phyloP scores from a whole-genome alignment of 2,329 filamentous ascomycete species.

The Dactylellina haptotyla region DNA sequence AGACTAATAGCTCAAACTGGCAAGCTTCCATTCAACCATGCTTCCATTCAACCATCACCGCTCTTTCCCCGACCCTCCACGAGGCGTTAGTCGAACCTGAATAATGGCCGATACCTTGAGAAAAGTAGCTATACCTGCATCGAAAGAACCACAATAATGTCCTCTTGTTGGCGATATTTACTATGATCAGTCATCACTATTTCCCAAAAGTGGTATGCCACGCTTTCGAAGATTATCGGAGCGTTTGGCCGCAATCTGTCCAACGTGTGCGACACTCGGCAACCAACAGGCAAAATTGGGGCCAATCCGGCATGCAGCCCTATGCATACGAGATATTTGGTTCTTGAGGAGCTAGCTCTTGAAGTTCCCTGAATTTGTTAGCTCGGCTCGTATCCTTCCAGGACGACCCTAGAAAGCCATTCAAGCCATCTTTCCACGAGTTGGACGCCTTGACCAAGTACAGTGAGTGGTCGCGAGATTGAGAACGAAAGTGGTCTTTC shows the following conservation, averaged over 20 bases:
- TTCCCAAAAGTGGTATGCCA: background rate
- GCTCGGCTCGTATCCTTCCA: too few relatives aligned
- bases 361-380: too few relatives aligned
- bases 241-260: background rate
- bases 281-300: constrained; percentile 11
- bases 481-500: background rate
- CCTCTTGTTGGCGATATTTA: background rate
- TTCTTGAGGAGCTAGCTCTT: too few relatives aligned
- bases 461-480: background rate
- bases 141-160: background rate
- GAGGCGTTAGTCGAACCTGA: background rate
- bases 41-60: too few relatives aligned
- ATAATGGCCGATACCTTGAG: background rate
- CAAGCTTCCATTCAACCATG: too few relatives aligned
- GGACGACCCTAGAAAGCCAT: too few relatives aligned
- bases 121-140: background rate
- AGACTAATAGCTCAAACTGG: too few relatives aligned
- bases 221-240: too few relatives aligned
- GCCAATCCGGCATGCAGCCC: constrained; percentile 33
- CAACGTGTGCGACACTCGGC: constrained; percentile 21
- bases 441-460: background rate
- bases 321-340: constrained; percentile 26
- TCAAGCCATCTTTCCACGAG: background rate
- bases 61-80: too few relatives aligned
- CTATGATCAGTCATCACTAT: background rate